Percentiles rank a stretch among this genome's conserved stretches.
Conservation (phyloP, 1,139 yeast species). For the Yamadazyma songkhlaensis region DNA sequence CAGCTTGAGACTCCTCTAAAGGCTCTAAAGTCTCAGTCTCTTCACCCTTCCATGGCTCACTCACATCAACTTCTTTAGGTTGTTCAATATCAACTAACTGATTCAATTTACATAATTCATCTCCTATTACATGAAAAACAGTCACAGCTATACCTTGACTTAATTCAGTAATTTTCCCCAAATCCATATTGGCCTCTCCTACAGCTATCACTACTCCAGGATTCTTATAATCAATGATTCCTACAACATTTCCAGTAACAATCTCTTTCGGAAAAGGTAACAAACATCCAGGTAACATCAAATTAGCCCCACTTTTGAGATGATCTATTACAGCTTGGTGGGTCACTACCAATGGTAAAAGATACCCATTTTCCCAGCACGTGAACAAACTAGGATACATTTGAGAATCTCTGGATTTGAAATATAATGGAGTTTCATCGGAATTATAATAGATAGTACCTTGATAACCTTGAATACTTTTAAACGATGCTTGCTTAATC, state of each 20-base stretch:
- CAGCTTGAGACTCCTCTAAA: constrained; percentile 6
- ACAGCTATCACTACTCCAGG: constrained; percentile 74
- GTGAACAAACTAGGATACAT: constrained; percentile 73
- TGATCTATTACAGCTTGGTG: constrained; percentile 68
- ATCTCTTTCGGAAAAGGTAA: constrained; percentile 65
- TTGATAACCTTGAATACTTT: constrained; percentile 48
- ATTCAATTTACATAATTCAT: constrained; percentile 48
- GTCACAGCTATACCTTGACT: constrained; percentile 67
- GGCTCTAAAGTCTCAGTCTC: constrained; percentile 10
- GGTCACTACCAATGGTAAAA: constrained; percentile 67
- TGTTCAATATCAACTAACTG: constrained; percentile 42
- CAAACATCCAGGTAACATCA: constrained; percentile 88
- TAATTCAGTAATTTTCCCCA: constrained; percentile 42
- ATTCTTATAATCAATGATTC: constrained; percentile 56
- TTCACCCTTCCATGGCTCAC: constrained; percentile 19
- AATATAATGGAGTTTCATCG: constrained; percentile 69
- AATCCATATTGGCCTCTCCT: constrained; percentile 60
- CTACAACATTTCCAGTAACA: constrained; percentile 59
- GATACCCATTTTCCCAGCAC: constrained; percentile 64
- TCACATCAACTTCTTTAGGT: constrained; percentile 29
- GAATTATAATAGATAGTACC: constrained; percentile 69
- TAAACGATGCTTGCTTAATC: constrained; percentile 65
- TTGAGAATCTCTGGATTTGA: constrained; percentile 53
- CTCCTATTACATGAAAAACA: constrained; percentile 53
- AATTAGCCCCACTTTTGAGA: constrained; percentile 75